Evolutionary conservation across 2,329 filamentous ascomycete species (phyloP).

Genomic region (Calonectria pseudoreteaudii): DNA sequence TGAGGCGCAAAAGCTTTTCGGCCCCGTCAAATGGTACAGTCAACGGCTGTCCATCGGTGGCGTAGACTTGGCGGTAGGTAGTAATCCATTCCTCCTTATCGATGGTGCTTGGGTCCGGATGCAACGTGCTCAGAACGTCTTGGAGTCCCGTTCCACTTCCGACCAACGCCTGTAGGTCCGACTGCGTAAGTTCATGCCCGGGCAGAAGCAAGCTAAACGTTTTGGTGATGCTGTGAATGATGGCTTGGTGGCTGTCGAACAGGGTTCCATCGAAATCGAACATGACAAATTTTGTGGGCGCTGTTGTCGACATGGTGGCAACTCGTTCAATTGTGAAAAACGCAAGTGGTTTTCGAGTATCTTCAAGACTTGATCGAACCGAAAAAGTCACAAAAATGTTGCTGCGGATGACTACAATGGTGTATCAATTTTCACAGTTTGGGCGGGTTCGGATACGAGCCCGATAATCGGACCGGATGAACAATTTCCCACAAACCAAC

Average conservation of each 20-base stretch:
- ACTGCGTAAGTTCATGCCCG: neutral
- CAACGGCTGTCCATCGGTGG: neutral
- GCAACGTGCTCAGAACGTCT: neutral
- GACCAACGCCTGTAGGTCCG: neutral
- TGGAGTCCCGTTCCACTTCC: neutral
- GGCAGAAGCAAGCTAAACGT: neutral
- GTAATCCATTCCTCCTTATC: neutral
- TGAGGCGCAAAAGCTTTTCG: neutral
- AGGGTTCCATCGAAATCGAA: neutral
- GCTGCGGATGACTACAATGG: neutral
- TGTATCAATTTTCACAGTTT: neutral
- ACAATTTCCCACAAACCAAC: neutral
- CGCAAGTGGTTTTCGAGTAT: neutral
- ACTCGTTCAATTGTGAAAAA: neutral
- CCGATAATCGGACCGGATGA: neutral
- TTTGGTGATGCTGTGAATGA: neutral
- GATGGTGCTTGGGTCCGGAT: neutral
- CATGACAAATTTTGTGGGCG: neutral
- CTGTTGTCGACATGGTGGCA: neutral
- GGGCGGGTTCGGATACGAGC: neutral
- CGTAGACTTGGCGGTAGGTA: neutral
- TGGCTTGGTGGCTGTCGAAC: neutral
- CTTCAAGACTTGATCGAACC: neutral
- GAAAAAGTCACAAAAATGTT: neutral
- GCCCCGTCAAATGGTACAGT: neutral